phyloP scores from a whole-genome alignment of 2,329 filamentous ascomycete species.

The Fusarium virguliforme region DNA sequence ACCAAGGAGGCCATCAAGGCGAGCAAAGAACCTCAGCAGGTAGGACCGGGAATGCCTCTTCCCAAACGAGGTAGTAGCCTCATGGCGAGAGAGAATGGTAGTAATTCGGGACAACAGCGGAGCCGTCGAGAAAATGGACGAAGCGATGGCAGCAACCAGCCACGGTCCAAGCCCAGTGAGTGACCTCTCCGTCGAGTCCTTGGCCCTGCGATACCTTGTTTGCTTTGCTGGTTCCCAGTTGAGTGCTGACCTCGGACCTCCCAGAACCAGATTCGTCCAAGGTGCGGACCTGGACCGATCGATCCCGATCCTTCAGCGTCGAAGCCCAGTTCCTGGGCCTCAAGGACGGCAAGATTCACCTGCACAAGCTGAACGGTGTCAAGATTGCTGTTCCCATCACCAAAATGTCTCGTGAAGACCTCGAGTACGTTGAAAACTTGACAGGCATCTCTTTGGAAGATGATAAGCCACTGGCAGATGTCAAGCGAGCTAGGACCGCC shows the following conservation, averaged over 20 bases:
- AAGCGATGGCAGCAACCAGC: slow-evolving; percentile 68
- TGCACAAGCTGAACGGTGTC: slow-evolving; percentile 98
- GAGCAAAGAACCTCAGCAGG: slow-evolving; percentile 72
- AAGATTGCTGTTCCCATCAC: slow-evolving; percentile 96
- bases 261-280: slow-evolving; percentile 87
- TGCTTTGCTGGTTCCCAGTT: neutral
- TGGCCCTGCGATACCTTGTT: neutral
- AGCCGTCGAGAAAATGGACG: slow-evolving; percentile 78
- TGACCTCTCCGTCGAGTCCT: slow-evolving; percentile 5
- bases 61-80: slow-evolving; percentile 87
- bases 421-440: slow-evolving; percentile 92
- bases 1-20: slow-evolving; percentile 84
- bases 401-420: slow-evolving; percentile 96
- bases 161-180: slow-evolving; percentile 81
- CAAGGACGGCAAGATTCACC: slow-evolving; percentile 95
- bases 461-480: slow-evolving; percentile 91
- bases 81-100: slow-evolving; percentile 75
- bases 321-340: slow-evolving; percentile 96
- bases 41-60: slow-evolving; percentile 83
- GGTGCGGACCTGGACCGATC: slow-evolving; percentile 93
- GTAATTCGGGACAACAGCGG: slow-evolving; percentile 80
- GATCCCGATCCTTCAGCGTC: slow-evolving; percentile 95
- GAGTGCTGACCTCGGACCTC: slow-evolving; percentile 30
- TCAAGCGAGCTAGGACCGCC: slow-evolving; percentile 70
- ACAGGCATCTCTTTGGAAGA: slow-evolving; percentile 95